Evolutionary conservation across 2,329 filamentous ascomycete genomes (phyloP).

Genomic region (Pseudogymnoascus sp.): DNA sequence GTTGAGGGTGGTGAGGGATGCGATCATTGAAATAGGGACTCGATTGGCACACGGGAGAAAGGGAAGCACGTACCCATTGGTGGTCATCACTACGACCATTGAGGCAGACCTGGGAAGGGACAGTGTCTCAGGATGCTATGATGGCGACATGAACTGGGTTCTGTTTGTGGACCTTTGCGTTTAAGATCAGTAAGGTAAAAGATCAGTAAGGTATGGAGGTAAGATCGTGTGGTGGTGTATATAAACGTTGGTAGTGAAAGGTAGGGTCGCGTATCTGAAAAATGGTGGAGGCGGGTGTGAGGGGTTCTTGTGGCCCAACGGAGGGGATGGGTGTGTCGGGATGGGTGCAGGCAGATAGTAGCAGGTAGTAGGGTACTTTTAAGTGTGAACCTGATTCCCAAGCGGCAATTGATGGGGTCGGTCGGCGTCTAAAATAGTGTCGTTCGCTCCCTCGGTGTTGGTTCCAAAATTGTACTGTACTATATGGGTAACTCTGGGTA

Average conservation of each 20-base stretch:
- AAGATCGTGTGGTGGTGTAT: background rate
- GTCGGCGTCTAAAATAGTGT: constrained; percentile 8
- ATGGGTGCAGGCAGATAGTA: background rate
- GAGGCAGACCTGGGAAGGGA: constrained; percentile 6
- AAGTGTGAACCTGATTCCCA: constrained; percentile 8
- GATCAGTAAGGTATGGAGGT: background rate
- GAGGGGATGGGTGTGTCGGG: background rate
- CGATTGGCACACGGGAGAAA: background rate
- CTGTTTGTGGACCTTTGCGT: background rate
- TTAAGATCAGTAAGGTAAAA: too few relatives aligned
- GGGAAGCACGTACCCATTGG: constrained; percentile 23
- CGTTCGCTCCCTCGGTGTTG: background rate
- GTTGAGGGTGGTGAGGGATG: background rate
- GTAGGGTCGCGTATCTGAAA: constrained; percentile 2
- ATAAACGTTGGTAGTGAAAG: background rate
- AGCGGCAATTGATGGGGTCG: constrained; percentile 8
- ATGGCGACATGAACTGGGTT: background rate
- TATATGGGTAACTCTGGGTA: background rate
- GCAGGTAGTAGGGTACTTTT: background rate
- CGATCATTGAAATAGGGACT: constrained; percentile 7
- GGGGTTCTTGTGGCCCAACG: constrained; percentile 6
- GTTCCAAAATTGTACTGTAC: background rate
- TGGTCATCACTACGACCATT: constrained; percentile 25
- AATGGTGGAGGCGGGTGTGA: constrained; percentile 4
- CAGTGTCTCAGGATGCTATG: constrained; percentile 7